Evolutionary conservation across 768 basidiomycete genomes (phyloP).

Genomic region (Russula earlei): DNA sequence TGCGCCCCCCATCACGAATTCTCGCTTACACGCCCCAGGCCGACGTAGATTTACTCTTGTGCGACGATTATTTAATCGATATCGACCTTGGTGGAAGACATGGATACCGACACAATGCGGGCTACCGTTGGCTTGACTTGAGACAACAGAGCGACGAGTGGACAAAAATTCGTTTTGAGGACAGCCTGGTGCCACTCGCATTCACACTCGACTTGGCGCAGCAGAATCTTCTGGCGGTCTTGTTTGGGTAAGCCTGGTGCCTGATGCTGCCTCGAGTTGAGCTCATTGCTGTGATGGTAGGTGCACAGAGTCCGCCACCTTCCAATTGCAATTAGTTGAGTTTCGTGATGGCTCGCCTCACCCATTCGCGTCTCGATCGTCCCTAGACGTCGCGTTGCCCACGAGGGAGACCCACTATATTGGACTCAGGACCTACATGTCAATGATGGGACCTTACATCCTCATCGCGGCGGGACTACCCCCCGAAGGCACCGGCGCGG

Average conservation of each 20-base stretch:
- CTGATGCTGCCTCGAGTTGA: background rate
- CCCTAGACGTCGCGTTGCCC: background rate
- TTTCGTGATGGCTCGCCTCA: background rate
- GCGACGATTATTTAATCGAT: constrained; percentile 1
- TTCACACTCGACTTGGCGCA: background rate
- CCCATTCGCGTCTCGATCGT: background rate
- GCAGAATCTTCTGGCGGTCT: background rate
- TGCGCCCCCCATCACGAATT: background rate
- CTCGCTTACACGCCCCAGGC: background rate
- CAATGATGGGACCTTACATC: background rate
- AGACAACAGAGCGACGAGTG: background rate
- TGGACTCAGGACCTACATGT: background rate
- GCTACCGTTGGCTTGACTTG: constrained; percentile 1
- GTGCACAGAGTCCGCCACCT: background rate
- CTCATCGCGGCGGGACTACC: background rate
- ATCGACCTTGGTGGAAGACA: background rate
- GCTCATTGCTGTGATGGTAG: background rate
- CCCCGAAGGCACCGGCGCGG: background rate
- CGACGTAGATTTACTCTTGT: background rate
- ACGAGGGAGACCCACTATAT: background rate
- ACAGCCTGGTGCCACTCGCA: background rate
- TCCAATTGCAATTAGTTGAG: background rate
- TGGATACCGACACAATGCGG: background rate
- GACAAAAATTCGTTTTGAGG: background rate
- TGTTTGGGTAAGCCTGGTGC: background rate